Evolutionary conservation across 75 land plant genomes (phyloP), one percentile per base, ranked within the genome.

Genomic region (Cupressus sempervirens): DNA sequence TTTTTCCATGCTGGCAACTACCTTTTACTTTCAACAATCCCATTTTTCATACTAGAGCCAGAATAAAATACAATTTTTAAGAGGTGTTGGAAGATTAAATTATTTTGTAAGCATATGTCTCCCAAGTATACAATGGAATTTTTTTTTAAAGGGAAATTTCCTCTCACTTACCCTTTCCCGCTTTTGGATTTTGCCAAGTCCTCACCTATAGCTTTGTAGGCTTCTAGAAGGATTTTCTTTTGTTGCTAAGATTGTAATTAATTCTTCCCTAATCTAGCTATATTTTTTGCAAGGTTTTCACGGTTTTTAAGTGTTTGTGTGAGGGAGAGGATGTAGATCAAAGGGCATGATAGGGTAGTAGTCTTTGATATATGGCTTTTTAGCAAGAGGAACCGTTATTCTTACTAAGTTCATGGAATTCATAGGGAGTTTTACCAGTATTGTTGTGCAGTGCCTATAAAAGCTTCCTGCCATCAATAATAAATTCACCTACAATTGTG

Each of bases 391-490:
- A 26, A 90, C 87, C 34, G 93, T 92, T 54, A 88, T 93, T 46
- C 81, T 93, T 7, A 91, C 93, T 0, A 93, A 93, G 86, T 93
- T 80, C 86, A 93, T 93, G 20, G 91, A 89, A 35, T 93, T 93
- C 87, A 84, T 90, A 56, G 93, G 94, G 18, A 93, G 92, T 84
- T 92, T 93, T 86, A 92, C 89, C 79, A 87, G 86, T 62, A 92
- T 93, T 52, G 93, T 91, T 7, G 81, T 85, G 34, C 94, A 93
- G 81, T 93, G 94, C 84, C 87, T 93, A 46, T 91, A 93, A 84
- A 93, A 93, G 84, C 90, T 93, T 35, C 94, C 94, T 9, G 87
- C 92, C n/a, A 85, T n/a, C n/a, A n/a, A n/a, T n/a, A n/a, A n/a
- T n/a, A n/a, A n/a, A n/a, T n/a, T n/a, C n/a, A n/a, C n/a, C n/a